These are phyloP conservation scores for Macrophomina pseudophaseolina DNA, from an alignment of 2,329 filamentous ascomycete genomes.

Conservation along the genomic window DNA sequence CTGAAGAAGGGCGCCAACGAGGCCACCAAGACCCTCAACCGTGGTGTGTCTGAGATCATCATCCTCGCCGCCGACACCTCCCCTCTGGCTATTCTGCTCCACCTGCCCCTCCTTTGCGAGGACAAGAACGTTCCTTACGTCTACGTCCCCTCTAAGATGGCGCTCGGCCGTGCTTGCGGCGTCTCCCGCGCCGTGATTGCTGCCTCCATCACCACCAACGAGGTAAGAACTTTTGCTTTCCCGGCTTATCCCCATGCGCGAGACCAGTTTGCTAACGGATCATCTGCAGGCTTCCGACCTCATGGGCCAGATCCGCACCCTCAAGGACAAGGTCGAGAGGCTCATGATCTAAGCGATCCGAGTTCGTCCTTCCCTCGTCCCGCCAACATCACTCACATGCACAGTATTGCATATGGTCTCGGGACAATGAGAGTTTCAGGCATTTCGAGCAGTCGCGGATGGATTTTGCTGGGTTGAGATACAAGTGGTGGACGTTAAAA, in stretches of 20 bases:
- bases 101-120: conserved; percentile 87
- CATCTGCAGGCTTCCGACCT: conserved; percentile 62
- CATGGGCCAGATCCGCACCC: conserved; percentile 80
- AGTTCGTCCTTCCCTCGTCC: too few relatives aligned
- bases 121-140: conserved; percentile 77
- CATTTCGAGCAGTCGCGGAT: not conserved
- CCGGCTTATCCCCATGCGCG: not conserved
- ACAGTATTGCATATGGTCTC: not conserved
- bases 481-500: not conserved
- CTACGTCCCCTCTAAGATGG: conserved; percentile 81
- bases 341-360: conserved; percentile 73
- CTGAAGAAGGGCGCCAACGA: conserved; percentile 86
- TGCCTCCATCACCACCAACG: conserved; percentile 77
- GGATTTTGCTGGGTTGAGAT: not conserved
- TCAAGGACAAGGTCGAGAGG: conserved; percentile 96
- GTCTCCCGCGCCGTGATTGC: conserved; percentile 88
- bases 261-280: not conserved
- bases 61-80: conserved; percentile 87
- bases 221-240: conserved; percentile 32
- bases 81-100: conserved; percentile 73
- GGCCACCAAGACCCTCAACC: conserved; percentile 84
- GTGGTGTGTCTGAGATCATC: conserved; percentile 87
- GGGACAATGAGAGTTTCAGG: not conserved
- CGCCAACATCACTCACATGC: not conserved
- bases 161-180: conserved; percentile 86